These are phyloP conservation scores for Dendrocalamus latiflorus DNA, from an alignment of 202 grass and related monocot species.

Conservation along the genomic window DNA sequence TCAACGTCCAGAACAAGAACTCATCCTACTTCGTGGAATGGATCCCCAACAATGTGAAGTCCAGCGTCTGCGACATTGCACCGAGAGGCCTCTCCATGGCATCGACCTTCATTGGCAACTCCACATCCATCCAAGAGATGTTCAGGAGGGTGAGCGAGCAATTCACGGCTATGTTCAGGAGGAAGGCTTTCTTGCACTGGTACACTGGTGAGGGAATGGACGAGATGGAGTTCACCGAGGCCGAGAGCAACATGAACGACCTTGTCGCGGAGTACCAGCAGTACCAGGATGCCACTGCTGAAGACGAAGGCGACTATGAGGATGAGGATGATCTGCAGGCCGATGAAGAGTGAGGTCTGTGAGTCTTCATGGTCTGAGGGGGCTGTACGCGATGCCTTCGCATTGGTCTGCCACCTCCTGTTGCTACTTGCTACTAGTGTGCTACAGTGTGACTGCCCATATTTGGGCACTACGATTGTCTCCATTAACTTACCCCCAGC, in stretches of 20 bases:
- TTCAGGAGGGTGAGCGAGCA: conserved; percentile 57
- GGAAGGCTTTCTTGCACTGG: conserved; percentile 74
- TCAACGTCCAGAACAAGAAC: conserved; percentile 57
- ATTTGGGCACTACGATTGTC: background rate
- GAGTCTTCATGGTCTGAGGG: background rate
- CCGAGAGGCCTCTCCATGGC: conserved; percentile 44
- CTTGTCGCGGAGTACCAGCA: conserved; percentile 90
- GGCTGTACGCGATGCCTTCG: background rate
- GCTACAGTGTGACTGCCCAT: background rate
- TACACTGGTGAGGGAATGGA: conserved; percentile 92
- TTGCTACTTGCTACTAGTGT: background rate
- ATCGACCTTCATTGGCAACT: conserved; percentile 52
- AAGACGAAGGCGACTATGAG: conserved; percentile 46
- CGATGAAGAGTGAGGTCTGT: background rate
- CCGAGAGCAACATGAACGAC: conserved; percentile 94
- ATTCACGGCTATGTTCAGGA: conserved; percentile 67
- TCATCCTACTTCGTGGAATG: conserved; percentile 49
- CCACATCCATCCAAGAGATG: conserved; percentile 54
- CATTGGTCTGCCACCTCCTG: background rate
- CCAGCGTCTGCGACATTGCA: conserved; percentile 41
- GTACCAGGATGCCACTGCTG: conserved; percentile 68
- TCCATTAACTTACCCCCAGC: background rate
- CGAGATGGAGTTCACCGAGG: conserved; percentile 93
- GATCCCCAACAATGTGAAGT: conserved; percentile 58
- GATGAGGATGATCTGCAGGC: conserved; percentile 31